Base-by-base conservation (phyloP, 805 yeast genomes). In the Ogataea trehalophila region DNA sequence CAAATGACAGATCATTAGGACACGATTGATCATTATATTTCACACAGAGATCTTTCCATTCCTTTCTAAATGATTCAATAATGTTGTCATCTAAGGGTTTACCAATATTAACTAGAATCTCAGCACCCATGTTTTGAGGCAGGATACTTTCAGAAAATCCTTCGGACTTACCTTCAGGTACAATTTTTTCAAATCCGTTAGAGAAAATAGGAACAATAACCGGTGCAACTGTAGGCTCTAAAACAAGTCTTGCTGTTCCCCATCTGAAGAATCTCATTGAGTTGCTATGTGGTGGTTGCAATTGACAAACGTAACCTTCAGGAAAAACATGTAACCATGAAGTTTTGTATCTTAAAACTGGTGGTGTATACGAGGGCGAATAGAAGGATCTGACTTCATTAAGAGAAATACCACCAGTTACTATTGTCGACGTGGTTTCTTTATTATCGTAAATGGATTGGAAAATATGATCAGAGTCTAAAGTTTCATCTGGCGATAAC, bases 281-380 rank as follows among this genome's bases (percentile, higher is more conserved):
- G 55, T 88, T 86, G 43, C 77, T 73, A 61, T 80, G 81, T 0
- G 97, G 97, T 34, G 84, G 82, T 50, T 82, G 76, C 42, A 87
- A 64, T 64, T 94, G 99, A 45, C 92, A 77, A 5, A 92, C 98
- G 63, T 84, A 88, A 0, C 95, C 96, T 65, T 92, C 99, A 0
- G 99, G 99, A 66, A 88, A 92, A 4, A 90, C 80, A 63, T 92
- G 98, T 49, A 94, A 79, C 98, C 98, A 92, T 0, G 88, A 80
- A 0, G 94, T 84, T 49, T 77, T 79, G 15, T 74, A 66, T 47
- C 91, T 70, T 26, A 79, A 68, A 33, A 85, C 71, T 2, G 92
- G 92, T 1, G 79, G 70, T 1, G 73, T 43, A 51, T 76, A 76
- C 5, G 59, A 58, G 34, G 59, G 54, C 22, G 53, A 66, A 70